phyloP scores from a whole-genome alignment of 768 basidiomycete genomes.

The Termitomyces sp. region DNA sequence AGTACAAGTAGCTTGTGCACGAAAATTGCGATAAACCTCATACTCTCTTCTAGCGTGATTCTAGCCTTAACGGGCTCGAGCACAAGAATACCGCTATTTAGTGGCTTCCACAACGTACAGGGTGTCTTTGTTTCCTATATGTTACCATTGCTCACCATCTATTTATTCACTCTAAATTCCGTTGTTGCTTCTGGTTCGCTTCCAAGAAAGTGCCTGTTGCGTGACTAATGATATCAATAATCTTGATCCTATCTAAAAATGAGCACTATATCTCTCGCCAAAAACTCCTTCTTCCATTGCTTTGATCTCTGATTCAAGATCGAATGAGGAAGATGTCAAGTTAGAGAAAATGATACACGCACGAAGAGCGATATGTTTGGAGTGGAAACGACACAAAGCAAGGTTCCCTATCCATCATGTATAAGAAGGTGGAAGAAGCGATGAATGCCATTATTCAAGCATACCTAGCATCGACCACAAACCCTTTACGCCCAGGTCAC shows the following conservation, averaged over 20 bases:
- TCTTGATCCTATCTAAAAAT: background rate
- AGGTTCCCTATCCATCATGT: slow-evolving; percentile 35
- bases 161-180: too few relatives aligned
- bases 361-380: slow-evolving; percentile 61
- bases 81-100: background rate
- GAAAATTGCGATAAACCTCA: background rate
- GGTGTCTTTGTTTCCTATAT: background rate
- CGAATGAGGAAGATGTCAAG: background rate
- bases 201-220: background rate
- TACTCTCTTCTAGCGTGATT: background rate
- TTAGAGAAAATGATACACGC: slow-evolving; percentile 18
- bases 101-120: background rate
- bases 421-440: background rate
- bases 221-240: background rate
- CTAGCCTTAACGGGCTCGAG: background rate
- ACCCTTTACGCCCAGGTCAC: slow-evolving; percentile 42
- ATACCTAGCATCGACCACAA: slow-evolving; percentile 58
- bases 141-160: background rate
- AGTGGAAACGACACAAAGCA: slow-evolving; percentile 51
- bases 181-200: background rate
- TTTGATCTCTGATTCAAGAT: slow-evolving; percentile 10
- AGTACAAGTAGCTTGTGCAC: background rate
- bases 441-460: background rate
- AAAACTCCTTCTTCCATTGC: slow-evolving; percentile 15
- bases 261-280: slow-evolving; percentile 12